Evolutionary conservation across 2,329 filamentous ascomycete genomes (phyloP).

Genomic region (Furcasterigmium sp.): DNA sequence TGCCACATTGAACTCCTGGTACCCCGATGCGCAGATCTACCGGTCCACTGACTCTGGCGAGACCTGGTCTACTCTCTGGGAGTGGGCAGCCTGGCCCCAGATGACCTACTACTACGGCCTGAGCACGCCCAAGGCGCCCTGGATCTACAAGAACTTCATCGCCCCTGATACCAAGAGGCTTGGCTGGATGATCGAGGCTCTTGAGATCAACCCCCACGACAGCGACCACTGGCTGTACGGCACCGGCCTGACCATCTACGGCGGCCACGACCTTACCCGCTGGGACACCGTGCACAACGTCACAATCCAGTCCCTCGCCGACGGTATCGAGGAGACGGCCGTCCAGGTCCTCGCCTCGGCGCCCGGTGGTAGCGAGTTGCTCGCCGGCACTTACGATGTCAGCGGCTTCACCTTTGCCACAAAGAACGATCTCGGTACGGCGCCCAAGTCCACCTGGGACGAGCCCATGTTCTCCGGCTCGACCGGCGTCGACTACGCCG

Average conservation of each 20-base stretch:
- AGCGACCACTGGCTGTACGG: constrained; percentile 57
- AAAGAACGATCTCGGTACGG: constrained; percentile 28
- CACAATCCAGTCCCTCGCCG: constrained; percentile 43
- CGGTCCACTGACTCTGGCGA: constrained; percentile 48
- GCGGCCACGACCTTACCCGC: constrained; percentile 47
- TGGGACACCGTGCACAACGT: constrained; percentile 47
- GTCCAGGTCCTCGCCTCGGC: constrained; percentile 43
- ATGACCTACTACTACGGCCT: constrained; percentile 20
- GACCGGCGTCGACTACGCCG: constrained; percentile 42
- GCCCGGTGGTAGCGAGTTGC: constrained; percentile 43
- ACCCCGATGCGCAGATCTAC: constrained; percentile 52
- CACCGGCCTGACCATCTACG: constrained; percentile 51
- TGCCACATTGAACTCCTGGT: constrained; percentile 53
- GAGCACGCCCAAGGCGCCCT: constrained; percentile 32
- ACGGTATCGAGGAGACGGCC: constrained; percentile 50
- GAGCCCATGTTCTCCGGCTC: constrained; percentile 40
- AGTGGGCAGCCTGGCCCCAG: constrained; percentile 42
- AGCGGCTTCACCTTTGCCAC: constrained; percentile 44
- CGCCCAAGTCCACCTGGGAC: constrained; percentile 40
- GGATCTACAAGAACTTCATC: constrained; percentile 45
- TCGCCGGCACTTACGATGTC: constrained; percentile 46
- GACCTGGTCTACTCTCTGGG: constrained; percentile 52
- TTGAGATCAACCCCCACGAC: constrained; percentile 53
- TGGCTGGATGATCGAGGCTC: constrained; percentile 57
- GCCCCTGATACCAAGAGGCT: constrained; percentile 42